Base-by-base conservation (phyloP, 2,329 filamentous ascomycete genomes). In the Stagonosporopsis cucurbitacearum region DNA sequence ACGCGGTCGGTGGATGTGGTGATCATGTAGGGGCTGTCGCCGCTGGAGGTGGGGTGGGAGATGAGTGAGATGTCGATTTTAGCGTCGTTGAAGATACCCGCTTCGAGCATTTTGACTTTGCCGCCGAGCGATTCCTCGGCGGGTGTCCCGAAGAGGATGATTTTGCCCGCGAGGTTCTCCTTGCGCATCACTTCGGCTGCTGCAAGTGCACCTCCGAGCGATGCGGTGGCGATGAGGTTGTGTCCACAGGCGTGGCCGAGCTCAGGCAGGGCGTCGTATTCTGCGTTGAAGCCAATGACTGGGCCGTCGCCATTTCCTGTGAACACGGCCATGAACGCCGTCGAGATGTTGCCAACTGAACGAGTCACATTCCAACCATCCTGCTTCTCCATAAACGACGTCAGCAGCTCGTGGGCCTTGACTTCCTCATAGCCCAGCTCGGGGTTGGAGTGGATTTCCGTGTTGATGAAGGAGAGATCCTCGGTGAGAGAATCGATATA, bases 361-460 rank as follows among this genome's bases (percentile, higher is more conserved):
- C 65, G 70, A 0, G 65, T 74, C 0, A 76, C 71, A 8, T 62
- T 58, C 58, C 65, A 67, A 1, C 63, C 54, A 11, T 56, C 54
- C 43, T 75, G 77, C 13, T 65, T 68, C 19, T 71, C 70, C 66
- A 84, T 73, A 55, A 81, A 85, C 6, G 73, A 72, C 0, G 80
- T 82, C 45, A 86, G 69, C 3, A 78, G 73, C 13, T 80, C 75
- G 60, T 85, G 82, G 0, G 82, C 80, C 37, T 80, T 79, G 52
- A 74, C 73, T 56, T 84, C 81, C 33, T 81, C 62, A 57, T 77
- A 83, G 0, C 75, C 78, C 0, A 82, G 68, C 59, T 84, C 81
- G 0, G 81, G 81, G 50, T 83, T 79, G 43, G 82, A 80, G 64
- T 82, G 81, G 17, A 84, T 82, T 52, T 77, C 78, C 36, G 80